A percentile compares a stretch with the other conserved stretches of the same genome.
phyloP scores from a whole-genome alignment of 495 filamentous ascomycete species.

The Neurospora pannonica region DNA sequence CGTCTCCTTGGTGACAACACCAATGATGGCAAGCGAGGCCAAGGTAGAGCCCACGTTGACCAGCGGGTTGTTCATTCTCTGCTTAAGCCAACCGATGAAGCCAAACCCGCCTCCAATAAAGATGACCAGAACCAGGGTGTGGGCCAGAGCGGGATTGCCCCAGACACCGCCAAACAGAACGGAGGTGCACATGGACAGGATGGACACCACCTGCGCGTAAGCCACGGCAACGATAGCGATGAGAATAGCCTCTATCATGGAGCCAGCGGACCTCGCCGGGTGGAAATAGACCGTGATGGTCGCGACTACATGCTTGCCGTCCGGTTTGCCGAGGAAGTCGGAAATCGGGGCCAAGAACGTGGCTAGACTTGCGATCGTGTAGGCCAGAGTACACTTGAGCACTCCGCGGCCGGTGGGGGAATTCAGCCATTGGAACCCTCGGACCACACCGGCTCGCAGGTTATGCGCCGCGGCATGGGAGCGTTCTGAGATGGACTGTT shows the following conservation, averaged over 20 bases:
- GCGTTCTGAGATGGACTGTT: constrained; percentile 15
- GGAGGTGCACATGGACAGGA: constrained; percentile 80
- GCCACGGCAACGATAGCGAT: constrained; percentile 72
- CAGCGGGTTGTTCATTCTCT: constrained; percentile 71
- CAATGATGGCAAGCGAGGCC: constrained; percentile 84
- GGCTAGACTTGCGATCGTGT: constrained; percentile 76
- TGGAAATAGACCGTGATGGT: constrained; percentile 95
- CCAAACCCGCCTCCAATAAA: constrained; percentile 87
- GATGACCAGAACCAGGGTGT: constrained; percentile 71
- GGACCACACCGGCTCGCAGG: constrained; percentile 9
- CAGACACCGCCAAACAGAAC: constrained; percentile 60
- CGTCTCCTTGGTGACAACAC: constrained; percentile 85
- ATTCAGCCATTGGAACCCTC: constrained; percentile 33
- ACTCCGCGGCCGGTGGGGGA: constrained; percentile 59
- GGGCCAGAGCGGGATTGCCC: constrained; percentile 59
- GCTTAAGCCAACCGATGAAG: constrained; percentile 89
- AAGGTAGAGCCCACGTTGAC: constrained; percentile 89
- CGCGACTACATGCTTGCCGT: constrained; percentile 94
- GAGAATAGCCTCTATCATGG: constrained; percentile 84
- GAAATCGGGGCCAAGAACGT: constrained; percentile 75
- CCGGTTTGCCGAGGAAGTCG: constrained; percentile 66
- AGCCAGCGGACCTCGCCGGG: constrained; percentile 80
- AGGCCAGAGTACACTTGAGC: constrained; percentile 89
- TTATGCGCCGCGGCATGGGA: constrained; percentile 21
- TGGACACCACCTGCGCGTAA: constrained; percentile 72